A percentile compares a stretch with the other conserved stretches of the same genome.
These are phyloP conservation scores for Erythrophleum ivorense DNA, from an alignment of 331 rosid genomes.

Conservation along the genomic window DNA sequence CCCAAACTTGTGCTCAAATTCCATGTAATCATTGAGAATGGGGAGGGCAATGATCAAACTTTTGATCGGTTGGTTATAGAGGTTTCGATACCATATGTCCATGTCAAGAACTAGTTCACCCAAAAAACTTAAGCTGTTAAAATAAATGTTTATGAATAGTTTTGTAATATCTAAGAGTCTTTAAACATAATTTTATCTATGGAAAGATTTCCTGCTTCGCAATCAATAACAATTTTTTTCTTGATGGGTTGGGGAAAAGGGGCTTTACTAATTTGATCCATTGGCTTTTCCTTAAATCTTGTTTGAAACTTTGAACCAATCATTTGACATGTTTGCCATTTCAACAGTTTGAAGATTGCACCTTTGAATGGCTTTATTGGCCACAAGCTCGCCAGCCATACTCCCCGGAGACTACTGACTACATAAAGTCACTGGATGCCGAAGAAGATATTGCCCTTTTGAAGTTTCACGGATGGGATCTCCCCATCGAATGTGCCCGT, in stretches of 20 bases:
- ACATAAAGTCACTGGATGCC: constrained; percentile 83
- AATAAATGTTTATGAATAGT: too few relatives aligned
- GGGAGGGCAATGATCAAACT: not conserved
- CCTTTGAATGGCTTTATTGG: constrained; percentile 99
- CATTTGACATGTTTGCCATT: constrained; percentile 18
- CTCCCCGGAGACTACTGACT: constrained; percentile 66
- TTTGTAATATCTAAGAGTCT: too few relatives aligned
- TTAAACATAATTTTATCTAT: not conserved
- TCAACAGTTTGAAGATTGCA: constrained; percentile 90
- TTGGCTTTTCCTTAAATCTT: constrained; percentile 3
- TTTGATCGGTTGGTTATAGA: too few relatives aligned
- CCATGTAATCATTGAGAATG: not conserved
- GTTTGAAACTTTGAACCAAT: constrained; percentile 16
- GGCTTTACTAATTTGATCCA: not conserved
- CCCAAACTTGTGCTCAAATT: not conserved
- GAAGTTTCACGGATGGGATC: constrained; percentile 87
- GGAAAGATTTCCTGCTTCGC: not conserved
- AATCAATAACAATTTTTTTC: not conserved
- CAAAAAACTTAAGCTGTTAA: too few relatives aligned
- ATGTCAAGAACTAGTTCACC: too few relatives aligned
- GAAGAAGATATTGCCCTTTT: constrained; percentile 81
- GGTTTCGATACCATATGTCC: too few relatives aligned
- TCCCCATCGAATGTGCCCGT: constrained; percentile 77
- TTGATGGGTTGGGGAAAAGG: not conserved
- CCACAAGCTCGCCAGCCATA: constrained; percentile 86